Percentiles rank a stretch among this genome's conserved stretches.
Evolutionary conservation across 495 filamentous ascomycete genomes (phyloP).

Genomic region (Talaromyces wortmannii): DNA sequence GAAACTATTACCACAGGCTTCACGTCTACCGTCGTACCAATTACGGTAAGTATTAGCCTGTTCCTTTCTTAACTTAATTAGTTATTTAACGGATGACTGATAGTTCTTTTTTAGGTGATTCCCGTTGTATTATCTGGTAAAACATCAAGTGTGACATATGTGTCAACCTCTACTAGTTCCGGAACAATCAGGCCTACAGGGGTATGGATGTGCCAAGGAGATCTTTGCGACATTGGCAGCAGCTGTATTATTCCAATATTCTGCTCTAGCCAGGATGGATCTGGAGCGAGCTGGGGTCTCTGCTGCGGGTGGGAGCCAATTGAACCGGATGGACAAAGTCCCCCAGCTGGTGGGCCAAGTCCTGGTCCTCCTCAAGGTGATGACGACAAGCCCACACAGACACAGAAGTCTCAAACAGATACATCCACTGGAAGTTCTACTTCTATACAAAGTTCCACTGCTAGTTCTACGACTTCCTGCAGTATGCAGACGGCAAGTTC

Average conservation of each 20-base stretch:
- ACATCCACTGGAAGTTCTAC: background rate
- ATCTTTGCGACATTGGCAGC: background rate
- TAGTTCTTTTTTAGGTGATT: background rate
- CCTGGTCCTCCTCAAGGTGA: background rate
- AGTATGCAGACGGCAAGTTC: background rate
- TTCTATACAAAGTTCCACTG: background rate
- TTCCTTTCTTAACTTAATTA: too few species aligned
- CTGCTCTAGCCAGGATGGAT: background rate
- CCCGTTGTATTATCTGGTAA: background rate
- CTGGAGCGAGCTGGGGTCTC: background rate
- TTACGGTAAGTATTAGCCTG: too few species aligned
- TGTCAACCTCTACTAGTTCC: background rate
- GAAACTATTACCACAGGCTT: too few species aligned
- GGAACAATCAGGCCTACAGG: background rate
- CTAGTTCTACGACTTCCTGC: background rate
- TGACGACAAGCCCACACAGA: background rate
- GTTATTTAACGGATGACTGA: too few species aligned
- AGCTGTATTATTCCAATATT: background rate
- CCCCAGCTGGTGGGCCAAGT: background rate
- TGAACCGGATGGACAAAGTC: background rate
- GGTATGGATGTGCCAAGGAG: background rate
- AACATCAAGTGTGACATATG: background rate
- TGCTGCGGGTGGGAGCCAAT: background rate
- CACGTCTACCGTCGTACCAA: too few species aligned
- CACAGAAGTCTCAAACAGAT: background rate